phyloP scores from a whole-genome alignment of 495 filamentous ascomycete genomes.

The Hypoxylon cercidicola region DNA sequence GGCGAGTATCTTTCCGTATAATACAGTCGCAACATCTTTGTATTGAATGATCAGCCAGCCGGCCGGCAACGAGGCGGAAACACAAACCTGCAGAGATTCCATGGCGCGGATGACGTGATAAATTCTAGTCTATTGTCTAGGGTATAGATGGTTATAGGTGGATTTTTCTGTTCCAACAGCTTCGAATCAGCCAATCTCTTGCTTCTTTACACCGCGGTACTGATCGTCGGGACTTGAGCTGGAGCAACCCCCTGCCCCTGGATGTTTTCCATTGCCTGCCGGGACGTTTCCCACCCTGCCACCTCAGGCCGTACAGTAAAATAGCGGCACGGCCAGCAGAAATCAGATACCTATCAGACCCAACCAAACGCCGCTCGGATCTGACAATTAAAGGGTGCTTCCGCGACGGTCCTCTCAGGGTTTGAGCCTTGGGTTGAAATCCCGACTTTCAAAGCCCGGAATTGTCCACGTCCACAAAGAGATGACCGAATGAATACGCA shows the following conservation, averaged over 20 bases:
- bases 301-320: too few relatives aligned
- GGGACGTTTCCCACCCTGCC: too few relatives aligned
- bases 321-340: not conserved
- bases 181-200: too few relatives aligned
- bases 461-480: constrained; percentile 7
- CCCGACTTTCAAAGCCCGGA: constrained; percentile 35
- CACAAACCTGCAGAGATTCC: not conserved
- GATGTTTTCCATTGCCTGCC: too few relatives aligned
- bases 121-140: constrained; percentile 21
- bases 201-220: too few relatives aligned
- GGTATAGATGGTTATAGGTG: constrained; percentile 9
- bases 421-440: constrained; percentile 13
- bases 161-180: not conserved
- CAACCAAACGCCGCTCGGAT: too few relatives aligned
- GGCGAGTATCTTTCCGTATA: not conserved
- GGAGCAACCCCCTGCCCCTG: too few relatives aligned
- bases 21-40: not conserved
- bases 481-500: too few relatives aligned
- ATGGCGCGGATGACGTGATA: constrained; percentile 31
- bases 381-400: too few relatives aligned
- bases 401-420: not conserved
- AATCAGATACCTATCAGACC: too few relatives aligned
- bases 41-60: not conserved
- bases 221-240: too few relatives aligned
- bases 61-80: constrained; percentile 2